phyloP scores from a whole-genome alignment of 225 moss, liverwort and hornwort species.

The Pseudisothecium myosuroides region DNA sequence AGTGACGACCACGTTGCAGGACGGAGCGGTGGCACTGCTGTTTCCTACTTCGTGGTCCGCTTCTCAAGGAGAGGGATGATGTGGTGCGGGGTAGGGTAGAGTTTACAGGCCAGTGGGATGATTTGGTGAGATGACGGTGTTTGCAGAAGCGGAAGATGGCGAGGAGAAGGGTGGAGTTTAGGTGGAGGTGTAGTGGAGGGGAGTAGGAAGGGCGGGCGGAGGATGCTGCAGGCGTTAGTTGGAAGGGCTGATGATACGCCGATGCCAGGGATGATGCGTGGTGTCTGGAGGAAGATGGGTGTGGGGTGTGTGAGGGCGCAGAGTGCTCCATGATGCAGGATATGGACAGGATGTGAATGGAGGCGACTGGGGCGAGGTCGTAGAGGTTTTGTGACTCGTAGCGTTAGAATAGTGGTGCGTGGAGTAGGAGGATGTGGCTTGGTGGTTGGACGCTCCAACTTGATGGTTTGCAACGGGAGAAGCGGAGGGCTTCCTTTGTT shows the following conservation, averaged over 20 bases:
- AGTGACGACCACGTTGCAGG: neutral
- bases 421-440: slow-evolving; percentile 41
- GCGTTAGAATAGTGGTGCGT: slow-evolving; percentile 14
- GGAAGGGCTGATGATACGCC: neutral
- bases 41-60: neutral
- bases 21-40: slow-evolving; percentile 1
- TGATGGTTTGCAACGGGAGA: slow-evolving; percentile 61
- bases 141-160: slow-evolving; percentile 8
- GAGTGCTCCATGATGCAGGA: slow-evolving; percentile 6
- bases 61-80: neutral
- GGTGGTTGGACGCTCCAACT: slow-evolving; percentile 38
- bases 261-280: neutral
- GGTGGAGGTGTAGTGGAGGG: neutral
- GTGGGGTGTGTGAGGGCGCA: neutral
- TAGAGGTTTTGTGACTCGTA: slow-evolving; percentile 33
- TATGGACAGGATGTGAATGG: slow-evolving; percentile 28
- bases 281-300: neutral
- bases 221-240: neutral
- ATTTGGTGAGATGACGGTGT: neutral
- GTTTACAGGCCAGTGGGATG: neutral
- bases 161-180: neutral
- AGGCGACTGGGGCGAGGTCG: slow-evolving; percentile 23
- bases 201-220: neutral
- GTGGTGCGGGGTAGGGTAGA: slow-evolving; percentile 19
- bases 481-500: slow-evolving; percentile 53